These are phyloP conservation scores for Syzygium aqueum DNA, from an alignment of 345 rosid genomes.

Conservation along the genomic window DNA sequence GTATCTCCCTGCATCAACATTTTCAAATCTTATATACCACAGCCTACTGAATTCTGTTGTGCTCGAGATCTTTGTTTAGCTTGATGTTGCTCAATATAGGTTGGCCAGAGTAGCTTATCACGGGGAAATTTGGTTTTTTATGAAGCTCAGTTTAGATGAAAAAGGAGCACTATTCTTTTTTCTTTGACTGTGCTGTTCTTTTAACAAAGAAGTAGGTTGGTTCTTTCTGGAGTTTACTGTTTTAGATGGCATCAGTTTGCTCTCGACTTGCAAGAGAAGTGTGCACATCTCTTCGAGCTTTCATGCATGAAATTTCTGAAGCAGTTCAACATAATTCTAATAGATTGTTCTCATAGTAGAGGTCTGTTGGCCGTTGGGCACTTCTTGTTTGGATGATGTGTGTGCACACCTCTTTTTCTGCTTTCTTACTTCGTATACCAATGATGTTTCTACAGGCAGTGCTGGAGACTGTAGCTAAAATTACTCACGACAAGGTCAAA, in stretches of 20 bases:
- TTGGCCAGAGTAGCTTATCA: not conserved
- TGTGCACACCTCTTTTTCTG: not conserved
- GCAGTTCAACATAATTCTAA: not conserved
- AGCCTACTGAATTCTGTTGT: not conserved
- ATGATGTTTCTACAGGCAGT: constrained; percentile 57
- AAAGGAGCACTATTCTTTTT: not conserved
- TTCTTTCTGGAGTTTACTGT: not conserved
- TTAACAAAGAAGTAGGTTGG: not conserved
- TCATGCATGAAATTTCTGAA: not conserved
- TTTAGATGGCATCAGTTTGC: not conserved
- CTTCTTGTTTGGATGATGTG: not conserved
- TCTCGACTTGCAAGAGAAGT: not conserved
- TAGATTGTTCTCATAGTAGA: not conserved
- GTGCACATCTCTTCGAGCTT: not conserved
- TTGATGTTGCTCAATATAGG: not conserved
- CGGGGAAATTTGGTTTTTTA: not conserved
- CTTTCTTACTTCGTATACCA: constrained; percentile 4
- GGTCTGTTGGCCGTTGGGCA: not conserved
- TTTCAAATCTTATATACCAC: no score
- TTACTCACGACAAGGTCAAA: constrained; percentile 77
- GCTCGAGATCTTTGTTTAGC: not conserved
- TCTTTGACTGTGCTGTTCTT: not conserved
- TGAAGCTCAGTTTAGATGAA: not conserved
- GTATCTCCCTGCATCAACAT: not conserved
- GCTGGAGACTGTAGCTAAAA: constrained; percentile 89